phyloP scores from a whole-genome alignment of 495 filamentous ascomycete species.

The Acidomyces sp. region DNA sequence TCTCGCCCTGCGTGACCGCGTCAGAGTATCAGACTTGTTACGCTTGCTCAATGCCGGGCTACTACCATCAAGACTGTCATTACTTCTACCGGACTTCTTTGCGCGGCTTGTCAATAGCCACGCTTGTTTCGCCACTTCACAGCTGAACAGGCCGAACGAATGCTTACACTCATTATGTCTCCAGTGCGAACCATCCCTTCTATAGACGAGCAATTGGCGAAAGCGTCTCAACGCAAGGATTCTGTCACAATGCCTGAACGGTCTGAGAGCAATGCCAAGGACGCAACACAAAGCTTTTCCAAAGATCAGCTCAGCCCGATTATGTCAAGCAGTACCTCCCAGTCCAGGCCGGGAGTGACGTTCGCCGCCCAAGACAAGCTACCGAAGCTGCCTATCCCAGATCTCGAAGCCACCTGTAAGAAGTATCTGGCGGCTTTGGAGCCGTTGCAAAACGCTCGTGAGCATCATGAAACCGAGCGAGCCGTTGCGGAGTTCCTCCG shows the following conservation, averaged over 20 bases:
- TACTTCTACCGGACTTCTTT: slow-evolving; percentile 84
- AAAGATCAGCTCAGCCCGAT: slow-evolving; percentile 34
- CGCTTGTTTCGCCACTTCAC: slow-evolving; percentile 60
- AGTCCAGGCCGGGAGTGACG: slow-evolving; percentile 56
- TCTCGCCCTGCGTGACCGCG: no score
- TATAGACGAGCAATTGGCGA: slow-evolving; percentile 14
- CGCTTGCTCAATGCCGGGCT: slow-evolving; percentile 73
- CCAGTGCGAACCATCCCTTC: slow-evolving; percentile 29
- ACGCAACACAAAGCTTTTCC: slow-evolving; percentile 31
- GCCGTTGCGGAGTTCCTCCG: slow-evolving; percentile 78
- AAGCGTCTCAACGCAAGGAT: slow-evolving; percentile 20
- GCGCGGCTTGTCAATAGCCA: slow-evolving; percentile 67
- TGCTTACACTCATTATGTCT: slow-evolving; percentile 17
- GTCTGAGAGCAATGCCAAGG: slow-evolving; percentile 30
- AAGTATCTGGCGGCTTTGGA: slow-evolving; percentile 71
- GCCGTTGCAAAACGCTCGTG: slow-evolving; percentile 65
- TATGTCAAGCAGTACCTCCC: slow-evolving; percentile 27
- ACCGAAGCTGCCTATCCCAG: slow-evolving; percentile 85
- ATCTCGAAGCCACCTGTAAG: slow-evolving; percentile 66
- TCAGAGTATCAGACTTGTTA: no score
- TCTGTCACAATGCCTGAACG: slow-evolving; percentile 21
- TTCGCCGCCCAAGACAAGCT: slow-evolving; percentile 81
- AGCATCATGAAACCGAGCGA: slow-evolving; percentile 68
- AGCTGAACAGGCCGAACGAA: slow-evolving; percentile 6
- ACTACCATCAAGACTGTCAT: slow-evolving; percentile 77